Conservation (phyloP, 176 grass and related monocot species). For the Rhipidocladum racemiflorum region DNA sequence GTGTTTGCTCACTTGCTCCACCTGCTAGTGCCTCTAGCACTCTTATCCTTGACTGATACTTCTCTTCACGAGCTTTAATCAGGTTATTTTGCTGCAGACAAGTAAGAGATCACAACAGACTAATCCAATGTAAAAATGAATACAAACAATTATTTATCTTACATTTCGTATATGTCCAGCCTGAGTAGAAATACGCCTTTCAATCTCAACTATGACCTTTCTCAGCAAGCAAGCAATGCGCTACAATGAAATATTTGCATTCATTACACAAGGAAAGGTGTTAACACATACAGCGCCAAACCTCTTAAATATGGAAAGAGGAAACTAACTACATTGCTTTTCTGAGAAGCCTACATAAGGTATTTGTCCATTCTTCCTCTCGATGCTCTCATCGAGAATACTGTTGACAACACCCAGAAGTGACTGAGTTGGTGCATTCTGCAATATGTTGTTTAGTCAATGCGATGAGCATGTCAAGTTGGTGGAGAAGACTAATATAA, state of each 20-base stretch:
- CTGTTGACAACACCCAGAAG: slow-evolving; percentile 61
- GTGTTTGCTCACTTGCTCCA: slow-evolving; percentile 36
- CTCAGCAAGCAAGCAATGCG: slow-evolving; percentile 65
- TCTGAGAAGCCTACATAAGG: slow-evolving; percentile 69
- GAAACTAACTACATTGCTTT: slow-evolving; percentile 53
- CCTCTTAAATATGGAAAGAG: slow-evolving; percentile 31
- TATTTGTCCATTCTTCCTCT: slow-evolving; percentile 73
- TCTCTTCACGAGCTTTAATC: slow-evolving; percentile 72
- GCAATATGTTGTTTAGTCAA: slow-evolving; percentile 12
- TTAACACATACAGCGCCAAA: slow-evolving; percentile 16
- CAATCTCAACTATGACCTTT: slow-evolving; percentile 71
- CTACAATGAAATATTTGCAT: slow-evolving; percentile 42
- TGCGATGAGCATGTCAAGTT: neutral
- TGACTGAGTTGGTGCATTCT: slow-evolving; percentile 72
- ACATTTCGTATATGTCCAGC: slow-evolving; percentile 69
- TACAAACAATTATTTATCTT: slow-evolving; percentile 17
- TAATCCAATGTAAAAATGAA: slow-evolving; percentile 12
- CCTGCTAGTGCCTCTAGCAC: slow-evolving; percentile 55
- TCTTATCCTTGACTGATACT: slow-evolving; percentile 71
- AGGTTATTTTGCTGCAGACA: slow-evolving; percentile 72
- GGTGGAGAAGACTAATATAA: neutral
- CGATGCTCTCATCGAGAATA: slow-evolving; percentile 72
- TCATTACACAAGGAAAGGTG: slow-evolving; percentile 26
- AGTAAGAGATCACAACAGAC: slow-evolving; percentile 37
- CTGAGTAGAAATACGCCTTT: slow-evolving; percentile 65